These are phyloP conservation scores for Jaltomata sinuosa DNA, from an alignment of 257 asterid species.

Conservation along the genomic window DNA sequence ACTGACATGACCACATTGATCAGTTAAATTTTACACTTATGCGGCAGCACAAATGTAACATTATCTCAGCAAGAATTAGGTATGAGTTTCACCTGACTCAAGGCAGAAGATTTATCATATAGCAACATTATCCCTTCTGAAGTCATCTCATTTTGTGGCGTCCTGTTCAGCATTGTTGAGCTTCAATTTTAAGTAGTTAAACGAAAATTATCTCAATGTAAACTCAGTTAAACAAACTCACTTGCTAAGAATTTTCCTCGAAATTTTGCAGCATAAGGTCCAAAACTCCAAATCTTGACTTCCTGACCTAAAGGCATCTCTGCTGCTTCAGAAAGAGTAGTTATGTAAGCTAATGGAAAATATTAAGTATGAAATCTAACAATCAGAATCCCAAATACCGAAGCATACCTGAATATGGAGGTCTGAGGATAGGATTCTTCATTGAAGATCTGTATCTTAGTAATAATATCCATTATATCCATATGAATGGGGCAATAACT, in stretches of 20 bases:
- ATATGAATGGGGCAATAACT: constrained; percentile 56
- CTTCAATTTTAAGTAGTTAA: background rate
- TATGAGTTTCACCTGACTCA: background rate
- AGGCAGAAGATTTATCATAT: background rate
- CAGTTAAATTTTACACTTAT: background rate
- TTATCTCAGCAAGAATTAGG: background rate
- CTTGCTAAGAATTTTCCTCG: background rate
- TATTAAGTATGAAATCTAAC: background rate
- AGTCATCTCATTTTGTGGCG: background rate
- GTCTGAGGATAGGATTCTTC: background rate
- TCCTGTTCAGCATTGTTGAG: background rate
- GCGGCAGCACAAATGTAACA: background rate
- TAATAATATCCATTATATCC: constrained; percentile 37
- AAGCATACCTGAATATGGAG: background rate
- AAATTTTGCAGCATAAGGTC: background rate
- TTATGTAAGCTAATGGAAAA: background rate
- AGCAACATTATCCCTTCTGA: background rate
- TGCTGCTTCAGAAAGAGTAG: background rate
- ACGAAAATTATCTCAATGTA: background rate
- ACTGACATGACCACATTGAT: background rate
- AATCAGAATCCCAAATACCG: background rate
- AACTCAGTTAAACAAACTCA: background rate
- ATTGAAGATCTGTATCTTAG: constrained; percentile 11
- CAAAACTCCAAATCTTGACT: background rate
- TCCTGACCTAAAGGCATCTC: background rate